Evolutionary conservation across 352 stramenopile genomes (phyloP).

Genomic region (Plasmopara viticola): DNA sequence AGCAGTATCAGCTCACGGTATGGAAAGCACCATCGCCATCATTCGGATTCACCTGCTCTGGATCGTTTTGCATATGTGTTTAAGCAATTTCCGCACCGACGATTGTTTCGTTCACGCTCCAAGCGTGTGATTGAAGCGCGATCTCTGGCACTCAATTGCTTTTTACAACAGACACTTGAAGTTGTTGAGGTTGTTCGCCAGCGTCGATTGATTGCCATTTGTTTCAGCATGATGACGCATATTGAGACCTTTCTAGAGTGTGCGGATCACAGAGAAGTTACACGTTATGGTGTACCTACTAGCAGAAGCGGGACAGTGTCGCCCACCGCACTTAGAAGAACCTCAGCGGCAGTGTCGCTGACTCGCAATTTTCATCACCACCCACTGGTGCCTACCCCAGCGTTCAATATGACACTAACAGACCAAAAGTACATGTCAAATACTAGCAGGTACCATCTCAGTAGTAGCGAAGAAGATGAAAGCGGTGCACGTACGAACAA

Average conservation of each 20-base stretch:
- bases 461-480: constrained; percentile 16
- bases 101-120: constrained; percentile 62
- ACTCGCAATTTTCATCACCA: constrained; percentile 22
- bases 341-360: constrained; percentile 21
- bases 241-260: constrained; percentile 64
- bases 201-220: constrained; percentile 58
- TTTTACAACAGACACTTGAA: constrained; percentile 50
- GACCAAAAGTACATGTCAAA: constrained; percentile 13
- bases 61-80: constrained; percentile 58
- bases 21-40: constrained; percentile 9
- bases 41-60: constrained; percentile 7
- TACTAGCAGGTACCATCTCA: constrained; percentile 9
- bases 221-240: constrained; percentile 65
- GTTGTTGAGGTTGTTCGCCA: constrained; percentile 39
- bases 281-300: constrained; percentile 5
- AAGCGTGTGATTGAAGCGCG: constrained; percentile 65
- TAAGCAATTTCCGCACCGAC: constrained; percentile 55
- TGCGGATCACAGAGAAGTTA: constrained; percentile 22
- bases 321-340: constrained; percentile 17
- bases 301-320: constrained; percentile 10
- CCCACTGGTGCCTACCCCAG: constrained; percentile 19
- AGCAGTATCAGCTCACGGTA: constrained; percentile 18
- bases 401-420: constrained; percentile 20
- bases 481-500: not conserved
- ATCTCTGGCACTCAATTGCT: constrained; percentile 49